A percentile compares a stretch with the other conserved stretches of the same genome.
These are phyloP conservation scores for Botrytis pseudocinerea DNA, from an alignment of 2,329 filamentous ascomycete species.

Conservation along the genomic window DNA sequence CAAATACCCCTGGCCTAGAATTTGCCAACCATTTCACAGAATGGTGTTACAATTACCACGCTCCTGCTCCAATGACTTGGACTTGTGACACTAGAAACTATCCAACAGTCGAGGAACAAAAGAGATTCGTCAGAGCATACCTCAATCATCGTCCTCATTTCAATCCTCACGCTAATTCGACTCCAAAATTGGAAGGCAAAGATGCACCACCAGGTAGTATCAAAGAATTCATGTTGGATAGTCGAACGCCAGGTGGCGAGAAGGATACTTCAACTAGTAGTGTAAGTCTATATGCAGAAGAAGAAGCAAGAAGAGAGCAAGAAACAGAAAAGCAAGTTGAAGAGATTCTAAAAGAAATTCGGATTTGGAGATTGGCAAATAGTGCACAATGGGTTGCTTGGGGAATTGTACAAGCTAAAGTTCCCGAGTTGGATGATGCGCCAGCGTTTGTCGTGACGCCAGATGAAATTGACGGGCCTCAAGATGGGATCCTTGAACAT, in stretches of 20 bases:
- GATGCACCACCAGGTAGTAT: constrained; percentile 34
- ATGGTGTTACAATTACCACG: constrained; percentile 98
- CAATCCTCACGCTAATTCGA: constrained; percentile 49
- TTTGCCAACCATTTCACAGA: constrained; percentile 99
- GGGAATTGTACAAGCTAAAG: constrained; percentile 93
- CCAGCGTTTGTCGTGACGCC: constrained; percentile 10
- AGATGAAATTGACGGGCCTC: constrained; percentile 9
- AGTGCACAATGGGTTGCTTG: constrained; percentile 91
- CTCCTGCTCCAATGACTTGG: constrained; percentile 59
- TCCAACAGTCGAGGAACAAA: constrained; percentile 77
- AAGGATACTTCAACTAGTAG: constrained; percentile 44
- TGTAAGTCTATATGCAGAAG: constrained; percentile 47
- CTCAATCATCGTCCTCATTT: constrained; percentile 76
- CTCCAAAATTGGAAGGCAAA: constrained; percentile 40
- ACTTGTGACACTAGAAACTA: constrained; percentile 70
- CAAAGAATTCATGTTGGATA: constrained; percentile 74
- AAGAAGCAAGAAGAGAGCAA: constrained; percentile 63
- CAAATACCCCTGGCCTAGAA: constrained; percentile 82
- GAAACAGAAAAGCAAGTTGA: constrained; percentile 66
- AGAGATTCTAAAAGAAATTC: constrained; percentile 73
- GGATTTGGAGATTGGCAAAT: constrained; percentile 84
- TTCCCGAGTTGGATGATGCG: constrained; percentile 60
- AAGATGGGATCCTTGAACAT: background rate
- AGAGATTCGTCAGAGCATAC: constrained; percentile 82
- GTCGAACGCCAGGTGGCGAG: constrained; percentile 49